Evolutionary conservation across 176 grass and related monocot genomes (phyloP).

Genomic region (Hordeum marinum): DNA sequence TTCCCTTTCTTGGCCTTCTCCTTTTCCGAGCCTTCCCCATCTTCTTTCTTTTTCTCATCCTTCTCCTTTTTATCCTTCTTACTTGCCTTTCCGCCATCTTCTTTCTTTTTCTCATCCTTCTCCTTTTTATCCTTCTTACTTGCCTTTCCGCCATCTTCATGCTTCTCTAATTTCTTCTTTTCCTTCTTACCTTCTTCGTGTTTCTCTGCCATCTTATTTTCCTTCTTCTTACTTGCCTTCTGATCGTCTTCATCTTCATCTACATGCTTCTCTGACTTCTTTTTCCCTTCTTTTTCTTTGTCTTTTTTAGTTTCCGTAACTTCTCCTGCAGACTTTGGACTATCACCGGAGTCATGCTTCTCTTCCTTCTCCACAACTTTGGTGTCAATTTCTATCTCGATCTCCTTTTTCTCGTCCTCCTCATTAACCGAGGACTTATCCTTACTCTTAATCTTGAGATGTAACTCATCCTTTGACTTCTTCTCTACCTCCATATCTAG

Average conservation of each 20-base stretch:
- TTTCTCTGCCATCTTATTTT: slow-evolving; percentile 17
- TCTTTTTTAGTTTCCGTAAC: slow-evolving; percentile 23
- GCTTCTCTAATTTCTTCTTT: slow-evolving; percentile 11
- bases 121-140: slow-evolving; percentile 26
- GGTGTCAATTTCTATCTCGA: slow-evolving; percentile 44
- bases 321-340: background rate
- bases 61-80: too few relatives aligned
- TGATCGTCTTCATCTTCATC: background rate
- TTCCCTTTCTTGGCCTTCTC: slow-evolving; percentile 5
- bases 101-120: slow-evolving; percentile 15
- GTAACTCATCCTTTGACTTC: slow-evolving; percentile 43
- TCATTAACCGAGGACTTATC: slow-evolving; percentile 22
- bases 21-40: background rate
- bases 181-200: background rate
- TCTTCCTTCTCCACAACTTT: slow-evolving; percentile 57
- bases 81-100: background rate
- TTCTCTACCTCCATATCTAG: slow-evolving; percentile 35
- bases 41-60: too few relatives aligned
- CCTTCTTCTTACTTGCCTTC: background rate
- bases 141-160: slow-evolving; percentile 10
- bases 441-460: slow-evolving; percentile 66
- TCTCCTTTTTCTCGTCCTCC: slow-evolving; percentile 43
- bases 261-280: slow-evolving; percentile 16
- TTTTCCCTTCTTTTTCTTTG: slow-evolving; percentile 14
- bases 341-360: slow-evolving; percentile 15